Evolutionary conservation across 2,329 filamentous ascomycete species (phyloP), one percentile per base, ranked within the genome.

Genomic region (Neonectria ditissima): DNA sequence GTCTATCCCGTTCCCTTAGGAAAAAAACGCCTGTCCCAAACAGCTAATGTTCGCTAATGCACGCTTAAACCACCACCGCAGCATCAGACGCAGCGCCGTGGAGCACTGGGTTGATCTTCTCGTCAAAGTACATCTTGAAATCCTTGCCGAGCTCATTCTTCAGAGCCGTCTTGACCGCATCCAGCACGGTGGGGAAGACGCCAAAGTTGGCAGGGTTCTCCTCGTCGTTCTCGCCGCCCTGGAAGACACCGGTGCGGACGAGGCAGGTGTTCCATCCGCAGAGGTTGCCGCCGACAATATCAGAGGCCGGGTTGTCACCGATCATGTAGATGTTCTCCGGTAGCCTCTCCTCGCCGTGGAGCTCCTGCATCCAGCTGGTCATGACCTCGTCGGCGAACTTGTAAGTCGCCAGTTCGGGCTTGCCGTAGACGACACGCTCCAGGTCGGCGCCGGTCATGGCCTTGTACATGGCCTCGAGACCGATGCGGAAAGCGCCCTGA

Each of bases 261-360:
- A 93, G 80, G 75, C 91, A 93, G 3, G 91, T 93, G 80, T 93
- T 93, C 91, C 91, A 93, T 64, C 90, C 90, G 78, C 93, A 92
- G 86, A 90, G 91, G 84, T 93, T 93, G 65, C 91, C 91, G 66
- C 91, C 91, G 67, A 73, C 67, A 30, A 73, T 73, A 59, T 73
- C 71, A n/a, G 71, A 73, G 26, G 71, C 71, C 2, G 91, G 91
- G 73, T 93, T 93, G 74, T 93, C 91, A 5, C 94, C 94, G 37
- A 97, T 86, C 94, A 97, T 97, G 78, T 95, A 97, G 6, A 97
- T 92, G 48, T 84, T 87, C 72, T 84, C 82, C 55, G 96, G 78
- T 13, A 84, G 83, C 64, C 80, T 83, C 82, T 91, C 88, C 78
- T 92, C 90, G 74, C 87, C 88, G 82, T 93, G 91, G 68, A 93